phyloP scores from a whole-genome alignment of 805 yeast species.

The Metschnikowia cerradonensis region DNA sequence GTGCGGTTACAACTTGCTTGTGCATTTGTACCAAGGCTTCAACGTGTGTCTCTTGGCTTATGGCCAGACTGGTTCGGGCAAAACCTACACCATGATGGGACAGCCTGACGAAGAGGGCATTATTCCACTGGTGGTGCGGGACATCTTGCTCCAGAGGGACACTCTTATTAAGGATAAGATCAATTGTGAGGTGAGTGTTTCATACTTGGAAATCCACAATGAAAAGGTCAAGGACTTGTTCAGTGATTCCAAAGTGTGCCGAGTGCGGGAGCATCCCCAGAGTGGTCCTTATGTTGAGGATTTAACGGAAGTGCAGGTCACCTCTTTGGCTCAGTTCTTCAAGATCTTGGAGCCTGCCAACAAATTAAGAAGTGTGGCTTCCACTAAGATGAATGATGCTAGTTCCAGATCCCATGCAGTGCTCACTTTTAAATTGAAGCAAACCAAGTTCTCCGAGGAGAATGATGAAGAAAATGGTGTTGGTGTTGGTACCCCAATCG shows the following conservation, averaged over 20 bases:
- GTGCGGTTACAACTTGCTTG: conserved; percentile 56
- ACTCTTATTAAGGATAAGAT: conserved; percentile 33
- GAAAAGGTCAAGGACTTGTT: conserved; percentile 70
- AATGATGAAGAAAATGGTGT: not conserved
- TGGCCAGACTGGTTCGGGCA: conserved; percentile 43
- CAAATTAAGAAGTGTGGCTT: conserved; percentile 58
- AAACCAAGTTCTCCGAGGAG: conserved; percentile 40
- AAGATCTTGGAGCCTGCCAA: conserved; percentile 50
- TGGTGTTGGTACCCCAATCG: conserved; percentile 36
- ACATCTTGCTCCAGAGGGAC: conserved; percentile 45
- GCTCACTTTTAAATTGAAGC: conserved; percentile 57
- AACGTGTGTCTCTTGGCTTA: conserved; percentile 42
- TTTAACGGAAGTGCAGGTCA: conserved; percentile 49
- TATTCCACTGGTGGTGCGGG: conserved; percentile 45
- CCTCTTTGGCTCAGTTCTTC: conserved; percentile 46
- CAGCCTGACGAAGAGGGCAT: conserved; percentile 31
- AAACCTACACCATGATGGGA: conserved; percentile 44
- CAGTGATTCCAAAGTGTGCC: conserved; percentile 28
- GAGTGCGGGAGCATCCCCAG: conserved; percentile 61
- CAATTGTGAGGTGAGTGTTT: conserved; percentile 42
- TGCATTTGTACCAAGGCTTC: conserved; percentile 46
- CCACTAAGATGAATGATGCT: conserved; percentile 66
- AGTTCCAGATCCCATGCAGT: conserved; percentile 84
- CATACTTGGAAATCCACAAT: conserved; percentile 74
- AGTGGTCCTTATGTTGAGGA: conserved; percentile 74